phyloP scores from a whole-genome alignment of 2,329 filamentous ascomycete genomes.

The Trichophyton schoenleinii region DNA sequence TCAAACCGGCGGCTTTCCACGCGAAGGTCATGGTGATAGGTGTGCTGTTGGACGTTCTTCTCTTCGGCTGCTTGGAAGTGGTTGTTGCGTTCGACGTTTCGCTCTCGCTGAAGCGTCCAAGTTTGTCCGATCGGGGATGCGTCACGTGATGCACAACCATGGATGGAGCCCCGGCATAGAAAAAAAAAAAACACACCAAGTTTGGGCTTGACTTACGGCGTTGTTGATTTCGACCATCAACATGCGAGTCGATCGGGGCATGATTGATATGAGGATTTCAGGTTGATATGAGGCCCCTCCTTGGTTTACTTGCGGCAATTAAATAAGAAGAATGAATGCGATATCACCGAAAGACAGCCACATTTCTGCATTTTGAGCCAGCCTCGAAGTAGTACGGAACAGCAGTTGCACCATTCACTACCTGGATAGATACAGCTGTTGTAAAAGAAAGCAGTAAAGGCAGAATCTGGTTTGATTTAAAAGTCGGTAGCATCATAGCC shows the following conservation, averaged over 20 bases:
- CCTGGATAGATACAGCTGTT: background rate
- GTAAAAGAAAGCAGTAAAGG: background rate
- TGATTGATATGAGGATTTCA: background rate
- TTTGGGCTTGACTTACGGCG: background rate
- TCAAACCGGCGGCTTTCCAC: constrained; percentile 96
- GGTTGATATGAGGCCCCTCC: background rate
- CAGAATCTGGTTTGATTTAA: background rate
- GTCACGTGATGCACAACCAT: background rate
- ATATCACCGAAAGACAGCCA: too few species aligned
- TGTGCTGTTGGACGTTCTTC: background rate
- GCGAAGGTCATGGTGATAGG: constrained; percentile 64
- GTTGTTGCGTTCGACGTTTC: background rate
- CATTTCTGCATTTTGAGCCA: background rate
- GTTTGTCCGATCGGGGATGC: background rate
- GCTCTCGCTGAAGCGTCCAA: background rate
- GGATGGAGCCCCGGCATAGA: too few species aligned
- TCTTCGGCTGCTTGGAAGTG: background rate
- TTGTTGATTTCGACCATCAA: background rate
- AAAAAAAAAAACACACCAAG: background rate
- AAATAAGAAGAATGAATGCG: too few species aligned
- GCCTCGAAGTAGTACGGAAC: background rate
- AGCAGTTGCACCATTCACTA: background rate
- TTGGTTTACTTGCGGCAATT: background rate
- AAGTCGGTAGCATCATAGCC: background rate
- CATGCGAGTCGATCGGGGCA: background rate